Evolutionary conservation across 2,329 filamentous ascomycete species (phyloP).

Genomic region (Neoarthrinium moseri): DNA sequence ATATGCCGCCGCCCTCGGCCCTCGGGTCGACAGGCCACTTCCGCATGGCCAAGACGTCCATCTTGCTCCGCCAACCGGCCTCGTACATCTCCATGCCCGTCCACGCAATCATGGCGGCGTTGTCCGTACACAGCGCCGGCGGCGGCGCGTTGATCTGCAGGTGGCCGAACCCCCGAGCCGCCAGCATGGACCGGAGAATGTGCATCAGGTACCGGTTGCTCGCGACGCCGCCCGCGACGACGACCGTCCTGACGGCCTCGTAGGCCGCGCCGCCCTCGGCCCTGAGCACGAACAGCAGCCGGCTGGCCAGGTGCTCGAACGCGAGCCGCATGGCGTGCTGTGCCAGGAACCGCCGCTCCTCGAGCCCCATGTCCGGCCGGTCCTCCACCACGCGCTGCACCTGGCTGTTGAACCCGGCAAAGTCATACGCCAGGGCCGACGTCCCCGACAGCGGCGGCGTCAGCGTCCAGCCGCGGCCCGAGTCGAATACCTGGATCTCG

Average conservation of each 20-base stretch:
- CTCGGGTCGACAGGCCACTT: conserved; percentile 74
- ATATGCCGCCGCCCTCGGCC: conserved; percentile 62
- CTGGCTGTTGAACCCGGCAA: conserved; percentile 67
- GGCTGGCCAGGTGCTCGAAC: conserved; percentile 83
- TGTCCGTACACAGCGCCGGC: conserved; percentile 79
- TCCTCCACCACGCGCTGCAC: conserved; percentile 55
- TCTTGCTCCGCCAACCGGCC: conserved; percentile 65
- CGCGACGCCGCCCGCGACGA: conserved; percentile 88
- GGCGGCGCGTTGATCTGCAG: conserved; percentile 74
- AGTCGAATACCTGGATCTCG: conserved; percentile 47
- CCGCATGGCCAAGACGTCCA: conserved; percentile 58
- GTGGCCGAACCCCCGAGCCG: conserved; percentile 62
- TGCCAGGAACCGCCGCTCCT: conserved; percentile 69
- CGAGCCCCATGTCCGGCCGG: conserved; percentile 42
- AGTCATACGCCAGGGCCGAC: conserved; percentile 66
- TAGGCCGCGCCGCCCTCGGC: conserved; percentile 12
- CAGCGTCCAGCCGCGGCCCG: conserved; percentile 60
- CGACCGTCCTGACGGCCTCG: conserved; percentile 50
- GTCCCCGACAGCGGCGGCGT: conserved; percentile 62
- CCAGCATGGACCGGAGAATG: conserved; percentile 57
- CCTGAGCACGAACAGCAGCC: conserved; percentile 70
- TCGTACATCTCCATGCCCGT: conserved; percentile 89
- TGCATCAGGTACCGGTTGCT: conserved; percentile 77
- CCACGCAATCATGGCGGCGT: conserved; percentile 98
- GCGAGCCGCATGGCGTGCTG: conserved; percentile 72